phyloP scores from a whole-genome alignment of 305 asterid genomes.

The Fraxinus platypoda region DNA sequence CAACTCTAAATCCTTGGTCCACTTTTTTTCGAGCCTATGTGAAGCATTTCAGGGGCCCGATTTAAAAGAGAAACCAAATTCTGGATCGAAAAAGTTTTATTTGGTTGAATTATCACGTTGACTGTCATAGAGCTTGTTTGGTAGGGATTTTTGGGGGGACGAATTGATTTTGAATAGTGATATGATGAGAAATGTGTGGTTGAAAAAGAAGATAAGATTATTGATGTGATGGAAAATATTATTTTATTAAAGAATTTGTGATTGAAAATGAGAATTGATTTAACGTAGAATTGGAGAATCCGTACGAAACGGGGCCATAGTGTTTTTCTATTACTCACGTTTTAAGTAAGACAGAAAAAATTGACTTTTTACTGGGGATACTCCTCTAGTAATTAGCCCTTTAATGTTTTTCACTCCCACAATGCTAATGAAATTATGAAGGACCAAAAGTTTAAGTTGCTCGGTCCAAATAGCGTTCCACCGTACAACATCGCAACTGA shows the following conservation, averaged over 20 bases:
- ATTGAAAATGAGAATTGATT: too few species aligned
- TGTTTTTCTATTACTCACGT: not conserved
- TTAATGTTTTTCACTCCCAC: not conserved
- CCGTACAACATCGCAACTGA: too few species aligned
- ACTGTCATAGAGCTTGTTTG: too few species aligned
- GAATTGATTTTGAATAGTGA: too few species aligned
- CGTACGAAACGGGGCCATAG: too few species aligned
- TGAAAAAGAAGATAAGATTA: too few species aligned
- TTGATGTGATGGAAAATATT: too few species aligned
- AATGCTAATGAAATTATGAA: not conserved
- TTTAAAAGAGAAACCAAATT: not conserved
- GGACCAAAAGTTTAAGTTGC: not conserved
- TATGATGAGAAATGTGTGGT: too few species aligned
- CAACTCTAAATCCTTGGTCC: not conserved
- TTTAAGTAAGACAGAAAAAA: not conserved
- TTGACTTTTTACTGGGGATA: not conserved
- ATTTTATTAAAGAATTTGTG: too few species aligned
- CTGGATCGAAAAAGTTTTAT: not conserved
- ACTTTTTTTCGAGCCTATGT: not conserved
- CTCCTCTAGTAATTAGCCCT: not conserved
- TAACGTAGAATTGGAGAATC: too few species aligned
- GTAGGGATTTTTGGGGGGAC: too few species aligned
- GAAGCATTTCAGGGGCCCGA: not conserved
- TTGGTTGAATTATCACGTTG: not conserved
- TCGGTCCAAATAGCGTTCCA: too few species aligned